phyloP scores from a whole-genome alignment of 306 rosid species.

The Carpinus viminea region DNA sequence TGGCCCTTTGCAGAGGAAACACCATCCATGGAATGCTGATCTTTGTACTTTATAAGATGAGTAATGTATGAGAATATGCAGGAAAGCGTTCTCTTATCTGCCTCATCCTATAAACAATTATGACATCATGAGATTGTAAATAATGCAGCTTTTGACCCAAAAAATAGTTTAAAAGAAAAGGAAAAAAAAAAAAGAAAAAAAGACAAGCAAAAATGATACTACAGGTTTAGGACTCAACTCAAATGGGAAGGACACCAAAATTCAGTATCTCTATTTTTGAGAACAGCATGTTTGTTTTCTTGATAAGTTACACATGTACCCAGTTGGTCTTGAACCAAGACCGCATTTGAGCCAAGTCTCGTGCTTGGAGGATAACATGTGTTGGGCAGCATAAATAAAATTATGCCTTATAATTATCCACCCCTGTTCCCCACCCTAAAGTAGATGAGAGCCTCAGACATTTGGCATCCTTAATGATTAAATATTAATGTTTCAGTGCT shows the following conservation, averaged over 20 bases:
- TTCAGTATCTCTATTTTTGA: no score
- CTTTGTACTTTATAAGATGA: conserved; percentile 82
- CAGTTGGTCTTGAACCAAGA: no score
- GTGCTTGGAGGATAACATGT: no score
- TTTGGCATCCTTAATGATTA: background rate
- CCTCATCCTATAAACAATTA: conserved; percentile 59
- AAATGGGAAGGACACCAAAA: background rate
- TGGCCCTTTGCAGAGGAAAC: conserved; percentile 53
- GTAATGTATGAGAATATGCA: conserved; percentile 71
- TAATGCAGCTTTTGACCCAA: background rate
- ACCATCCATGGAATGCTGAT: conserved; percentile 53
- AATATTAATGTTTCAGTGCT: no score
- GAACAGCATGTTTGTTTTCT: no score
- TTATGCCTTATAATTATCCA: background rate
- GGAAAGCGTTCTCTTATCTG: conserved; percentile 50
- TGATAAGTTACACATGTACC: no score
- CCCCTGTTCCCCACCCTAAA: background rate
- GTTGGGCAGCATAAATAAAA: background rate
- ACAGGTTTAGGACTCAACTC: background rate
- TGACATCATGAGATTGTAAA: background rate
- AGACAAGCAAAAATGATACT: background rate
- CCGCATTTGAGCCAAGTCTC: no score
- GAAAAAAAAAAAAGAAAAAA: background rate
- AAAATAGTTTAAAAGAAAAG: background rate
- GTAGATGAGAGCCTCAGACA: background rate